Evolutionary conservation across 495 filamentous ascomycete genomes (phyloP), one percentile per base, ranked within the genome.

Genomic region (Bombardia bombarda): DNA sequence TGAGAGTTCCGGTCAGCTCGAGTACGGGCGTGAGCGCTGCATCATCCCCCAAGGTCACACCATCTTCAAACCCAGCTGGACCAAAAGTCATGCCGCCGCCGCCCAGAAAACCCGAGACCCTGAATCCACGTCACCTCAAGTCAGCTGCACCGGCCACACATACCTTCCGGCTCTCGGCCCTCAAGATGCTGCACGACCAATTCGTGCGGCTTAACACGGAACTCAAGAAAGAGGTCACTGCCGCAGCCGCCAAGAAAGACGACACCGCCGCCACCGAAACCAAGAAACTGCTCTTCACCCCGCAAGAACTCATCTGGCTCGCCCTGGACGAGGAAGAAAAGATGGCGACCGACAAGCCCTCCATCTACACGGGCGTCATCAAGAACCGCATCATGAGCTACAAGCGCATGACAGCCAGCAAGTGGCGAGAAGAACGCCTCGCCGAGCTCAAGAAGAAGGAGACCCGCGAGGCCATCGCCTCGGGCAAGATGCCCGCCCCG

Each of bases 241-340:
- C n/a, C n/a, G n/a, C n/a, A n/a, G n/a, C n/a, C n/a, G n/a, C n/a
- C n/a, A n/a, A n/a, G n/a, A n/a, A n/a, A n/a, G n/a, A n/a, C n/a
- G n/a, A n/a, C n/a, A n/a, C n/a, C n/a, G 72, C 67, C 18, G 57
- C 61, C 18, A 42, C 52, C 3, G 59, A 64, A 17, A 60, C 61
- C 24, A 57, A 55, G 41, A 56, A 56, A 43, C 61, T 90, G 9
- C 45, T 79, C 9, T 63, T 92, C 3, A 79, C 74, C 2, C 60
- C 77, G 0, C 77, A 87, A 50, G 79, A 86, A 44, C 66, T 97
- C 18, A 79, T 95, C 7, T 75, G 74, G 30, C 75, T 84, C 60
- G 83, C 87, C 2, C 67, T 96, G 2, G 87, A 96, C 48, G 80
- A 89, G 41, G 92, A 99, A 61, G 81, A 95, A 53, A 80, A 77